Base-by-base conservation (phyloP, 176 grass and related monocot species). In the Olyra latifolia region DNA sequence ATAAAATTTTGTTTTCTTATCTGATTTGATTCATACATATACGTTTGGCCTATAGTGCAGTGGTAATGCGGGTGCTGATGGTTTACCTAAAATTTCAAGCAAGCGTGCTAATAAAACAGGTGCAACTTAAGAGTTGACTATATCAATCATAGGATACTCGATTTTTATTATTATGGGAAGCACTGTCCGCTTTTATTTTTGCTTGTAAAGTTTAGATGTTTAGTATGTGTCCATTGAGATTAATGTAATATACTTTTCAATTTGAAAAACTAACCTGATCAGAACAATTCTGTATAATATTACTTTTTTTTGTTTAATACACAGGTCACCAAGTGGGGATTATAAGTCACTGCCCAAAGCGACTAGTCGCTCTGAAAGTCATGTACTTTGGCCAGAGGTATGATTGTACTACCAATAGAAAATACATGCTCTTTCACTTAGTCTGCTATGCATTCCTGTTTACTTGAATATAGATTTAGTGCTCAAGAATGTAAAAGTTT, bases 341-440 rank as follows among this genome's bases (percentile, higher is more conserved):
- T 86, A 60, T 90, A 58, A 80, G 85, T 74, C 76, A 84, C 63
- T 92, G 71, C 79, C 49, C 85, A 47, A 92, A 87, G 64, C 80
- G 86, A 91, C 63, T 87, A 65, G 64, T 98, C 76, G 89, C 92
- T 85, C 73, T 98, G 47, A 90, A 94, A 71, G 75, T 98, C 76
- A 88, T 94, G 90, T 98, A 98, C 73, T 98, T 94, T 12, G 92
- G 95, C 17, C 85, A 94, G 83, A 98, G 95, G 95, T 95, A 46
- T 10, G 25, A 30, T 62, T 71, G 28, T 77, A 25, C 41, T 82
- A 58, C 32, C 0, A 81, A 67, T 71, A 49, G 32, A 43, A 80
- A 70, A 30, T 49, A 39, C 24, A 50, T 42, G 2, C 14, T 5
- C 42, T 46, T 25, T 39, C 14, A 56, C 76, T 56, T 61, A 59